Evolutionary conservation across 2,329 filamentous ascomycete genomes (phyloP).

Genomic region (Penicillium decumbens): DNA sequence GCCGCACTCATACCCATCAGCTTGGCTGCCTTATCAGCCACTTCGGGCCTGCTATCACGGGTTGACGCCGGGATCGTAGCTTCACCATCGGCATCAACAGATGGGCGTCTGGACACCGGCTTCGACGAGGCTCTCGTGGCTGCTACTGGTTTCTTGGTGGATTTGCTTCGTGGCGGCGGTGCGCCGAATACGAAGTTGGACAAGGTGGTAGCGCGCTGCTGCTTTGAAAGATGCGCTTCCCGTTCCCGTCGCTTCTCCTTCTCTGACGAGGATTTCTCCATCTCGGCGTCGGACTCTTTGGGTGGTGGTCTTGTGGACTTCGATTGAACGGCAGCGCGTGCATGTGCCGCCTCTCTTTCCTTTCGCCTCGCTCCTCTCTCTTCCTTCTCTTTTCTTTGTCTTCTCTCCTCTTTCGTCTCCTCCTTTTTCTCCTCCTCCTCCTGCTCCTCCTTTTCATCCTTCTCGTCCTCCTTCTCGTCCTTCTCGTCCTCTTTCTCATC

Average conservation of each 20-base stretch:
- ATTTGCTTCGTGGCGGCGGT: constrained; percentile 60
- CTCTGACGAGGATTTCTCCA: constrained; percentile 68
- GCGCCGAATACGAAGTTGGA: constrained; percentile 63
- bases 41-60: constrained; percentile 61
- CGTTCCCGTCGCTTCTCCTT: constrained; percentile 54
- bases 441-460: constrained; percentile 28
- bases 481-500: constrained; percentile 8
- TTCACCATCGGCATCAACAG: constrained; percentile 57
- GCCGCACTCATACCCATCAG: constrained; percentile 59
- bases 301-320: constrained; percentile 60
- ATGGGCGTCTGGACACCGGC: constrained; percentile 59
- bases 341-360: constrained; percentile 32
- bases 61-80: constrained; percentile 67
- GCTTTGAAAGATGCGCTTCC: constrained; percentile 48
- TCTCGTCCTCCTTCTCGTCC: constrained; percentile 41
- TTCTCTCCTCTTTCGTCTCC: constrained; percentile 6
- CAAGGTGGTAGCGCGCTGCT: constrained; percentile 56
- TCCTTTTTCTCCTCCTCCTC: constrained; percentile 8
- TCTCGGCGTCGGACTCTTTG: constrained; percentile 53
- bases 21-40: constrained; percentile 73
- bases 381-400: constrained; percentile 35
- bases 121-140: constrained; percentile 54
- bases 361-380: constrained; percentile 30
- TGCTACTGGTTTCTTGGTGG: constrained; percentile 58
- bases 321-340: constrained; percentile 47